phyloP scores from a whole-genome alignment of 257 asterid genomes.

The Jacaranda mimosifolia region DNA sequence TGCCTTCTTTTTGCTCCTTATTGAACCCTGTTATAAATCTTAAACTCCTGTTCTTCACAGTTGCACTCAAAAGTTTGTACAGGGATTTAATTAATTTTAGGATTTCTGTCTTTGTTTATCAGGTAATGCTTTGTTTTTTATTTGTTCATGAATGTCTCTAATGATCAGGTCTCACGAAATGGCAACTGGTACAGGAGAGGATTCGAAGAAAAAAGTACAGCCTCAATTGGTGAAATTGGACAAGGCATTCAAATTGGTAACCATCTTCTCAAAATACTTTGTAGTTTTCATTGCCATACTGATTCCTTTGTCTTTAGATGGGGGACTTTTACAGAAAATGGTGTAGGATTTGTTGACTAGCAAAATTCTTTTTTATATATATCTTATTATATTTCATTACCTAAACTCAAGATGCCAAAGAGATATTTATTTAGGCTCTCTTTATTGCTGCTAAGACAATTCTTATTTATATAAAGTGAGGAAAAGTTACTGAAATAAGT shows the following conservation, averaged over 20 bases:
- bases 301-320: not conserved
- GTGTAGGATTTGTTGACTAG: not conserved
- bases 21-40: too few species aligned
- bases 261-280: not conserved
- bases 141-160: conserved; percentile 2
- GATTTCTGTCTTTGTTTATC: too few species aligned
- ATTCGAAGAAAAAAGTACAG: conserved; percentile 49
- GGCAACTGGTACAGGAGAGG: conserved; percentile 45
- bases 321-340: not conserved
- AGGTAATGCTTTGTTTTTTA: too few species aligned
- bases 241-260: conserved; percentile 74
- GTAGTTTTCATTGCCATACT: conserved; percentile 6
- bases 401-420: not conserved
- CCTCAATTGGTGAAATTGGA: conserved; percentile 68
- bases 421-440: not conserved
- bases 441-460: not conserved
- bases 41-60: too few species aligned
- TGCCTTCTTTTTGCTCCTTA: too few species aligned
- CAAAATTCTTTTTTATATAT: not conserved
- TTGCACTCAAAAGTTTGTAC: too few species aligned
- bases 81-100: too few species aligned
- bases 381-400: not conserved
- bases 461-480: not conserved
- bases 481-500: not conserved
- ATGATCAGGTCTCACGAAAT: conserved; percentile 40